Conservation (phyloP, 179 eudicot species). For the Vitellaria paradoxa region DNA sequence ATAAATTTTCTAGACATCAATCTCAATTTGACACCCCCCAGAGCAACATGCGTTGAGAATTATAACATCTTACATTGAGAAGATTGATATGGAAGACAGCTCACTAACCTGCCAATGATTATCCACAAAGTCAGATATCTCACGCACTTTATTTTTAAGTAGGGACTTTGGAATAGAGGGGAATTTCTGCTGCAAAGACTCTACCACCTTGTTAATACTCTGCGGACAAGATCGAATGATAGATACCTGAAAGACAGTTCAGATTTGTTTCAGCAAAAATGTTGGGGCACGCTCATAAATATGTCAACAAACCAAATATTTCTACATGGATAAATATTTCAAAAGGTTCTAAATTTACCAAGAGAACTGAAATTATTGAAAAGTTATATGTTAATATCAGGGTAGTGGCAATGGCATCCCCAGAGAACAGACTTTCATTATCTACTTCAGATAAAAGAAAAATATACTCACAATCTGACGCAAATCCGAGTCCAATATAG, state of each 20-base stretch:
- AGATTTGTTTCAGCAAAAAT: neutral
- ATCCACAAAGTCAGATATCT: slow-evolving; percentile 68
- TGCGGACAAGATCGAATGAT: slow-evolving; percentile 58
- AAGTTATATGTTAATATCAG: neutral
- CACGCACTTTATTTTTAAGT: slow-evolving; percentile 68
- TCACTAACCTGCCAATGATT: slow-evolving; percentile 78
- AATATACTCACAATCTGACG: slow-evolving; percentile 60
- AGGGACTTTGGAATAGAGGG: slow-evolving; percentile 59
- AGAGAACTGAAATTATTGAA: neutral
- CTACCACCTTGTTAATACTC: slow-evolving; percentile 58
- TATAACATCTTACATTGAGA: neutral
- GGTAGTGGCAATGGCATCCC: neutral
- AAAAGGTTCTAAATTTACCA: neutral
- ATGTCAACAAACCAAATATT: neutral
- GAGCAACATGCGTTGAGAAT: neutral
- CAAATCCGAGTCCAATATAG: slow-evolving; percentile 58
- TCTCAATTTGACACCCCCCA: slow-evolving; percentile 6
- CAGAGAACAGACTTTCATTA: too few species aligned
- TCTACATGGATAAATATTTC: neutral
- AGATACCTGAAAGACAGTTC: slow-evolving; percentile 52
- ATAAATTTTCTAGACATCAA: neutral
- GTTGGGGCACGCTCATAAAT: neutral
- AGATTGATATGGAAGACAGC: slow-evolving; percentile 2
- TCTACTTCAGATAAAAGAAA: neutral
- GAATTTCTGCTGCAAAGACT: slow-evolving; percentile 56